These are phyloP conservation scores for Talaromyces liani DNA, from an alignment of 495 filamentous ascomycete genomes.

Conservation along the genomic window DNA sequence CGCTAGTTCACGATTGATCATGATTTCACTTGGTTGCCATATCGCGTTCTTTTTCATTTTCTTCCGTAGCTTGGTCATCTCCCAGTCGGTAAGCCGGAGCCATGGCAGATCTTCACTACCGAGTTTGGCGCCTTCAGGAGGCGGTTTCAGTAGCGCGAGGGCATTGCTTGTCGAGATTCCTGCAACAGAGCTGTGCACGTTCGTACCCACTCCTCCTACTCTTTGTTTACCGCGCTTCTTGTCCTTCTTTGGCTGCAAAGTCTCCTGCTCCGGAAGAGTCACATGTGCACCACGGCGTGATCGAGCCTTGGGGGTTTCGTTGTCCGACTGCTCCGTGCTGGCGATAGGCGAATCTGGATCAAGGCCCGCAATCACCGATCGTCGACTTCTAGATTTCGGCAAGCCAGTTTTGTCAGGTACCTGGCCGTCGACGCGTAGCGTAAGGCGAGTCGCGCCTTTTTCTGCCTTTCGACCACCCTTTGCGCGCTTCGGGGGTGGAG, in stretches of 20 bases:
- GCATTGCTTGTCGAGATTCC: conserved; percentile 77
- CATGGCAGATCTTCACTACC: conserved; percentile 80
- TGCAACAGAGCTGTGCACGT: conserved; percentile 45
- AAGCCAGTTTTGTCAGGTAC: conserved; percentile 20
- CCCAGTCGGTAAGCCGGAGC: conserved; percentile 83
- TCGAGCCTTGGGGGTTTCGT: conserved; percentile 21
- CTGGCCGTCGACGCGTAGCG: conserved; percentile 52
- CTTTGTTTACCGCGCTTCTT: conserved; percentile 41
- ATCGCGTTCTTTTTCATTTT: conserved; percentile 99
- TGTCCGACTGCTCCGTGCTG: conserved; percentile 41
- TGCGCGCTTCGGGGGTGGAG: conserved; percentile 52
- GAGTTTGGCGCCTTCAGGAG: conserved; percentile 63
- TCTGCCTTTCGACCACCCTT: conserved; percentile 36
- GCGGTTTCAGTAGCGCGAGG: conserved; percentile 66
- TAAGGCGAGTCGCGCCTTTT: conserved; percentile 48
- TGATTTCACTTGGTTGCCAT: conserved; percentile 92
- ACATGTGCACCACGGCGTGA: conserved; percentile 9
- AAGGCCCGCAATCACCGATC: conserved; percentile 26
- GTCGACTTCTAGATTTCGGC: conserved; percentile 31
- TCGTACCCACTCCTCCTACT: conserved; percentile 39
- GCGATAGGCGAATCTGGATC: conserved; percentile 38
- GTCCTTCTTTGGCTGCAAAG: conserved; percentile 26
- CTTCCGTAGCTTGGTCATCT: conserved; percentile 86
- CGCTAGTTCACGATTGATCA: conserved; percentile 86
- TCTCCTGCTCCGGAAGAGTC: neutral